Conservation (phyloP, 139 green algal species). For the Microglena sp. region DNA sequence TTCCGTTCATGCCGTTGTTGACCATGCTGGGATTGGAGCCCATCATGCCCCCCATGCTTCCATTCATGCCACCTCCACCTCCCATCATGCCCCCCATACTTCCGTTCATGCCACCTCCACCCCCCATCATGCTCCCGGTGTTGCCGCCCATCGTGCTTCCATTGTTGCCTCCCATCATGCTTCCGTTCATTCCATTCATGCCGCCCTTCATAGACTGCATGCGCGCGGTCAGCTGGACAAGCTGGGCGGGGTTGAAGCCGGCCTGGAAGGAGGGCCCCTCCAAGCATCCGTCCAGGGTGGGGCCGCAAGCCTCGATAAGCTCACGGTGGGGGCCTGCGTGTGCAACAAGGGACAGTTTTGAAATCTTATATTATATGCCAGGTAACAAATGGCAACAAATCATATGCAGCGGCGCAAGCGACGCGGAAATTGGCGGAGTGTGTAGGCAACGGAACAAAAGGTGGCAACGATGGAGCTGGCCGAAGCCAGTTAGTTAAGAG, state of each 20-base stretch:
- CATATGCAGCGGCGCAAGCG: too few species aligned
- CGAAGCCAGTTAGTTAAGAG: too few species aligned
- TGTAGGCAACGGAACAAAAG: too few species aligned
- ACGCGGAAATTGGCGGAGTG: too few species aligned
- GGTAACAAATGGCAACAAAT: too few species aligned
- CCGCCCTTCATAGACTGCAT: slow-evolving; percentile 25
- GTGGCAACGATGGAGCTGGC: too few species aligned
- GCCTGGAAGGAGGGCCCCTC: slow-evolving; percentile 31
- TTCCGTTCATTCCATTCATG: background rate
- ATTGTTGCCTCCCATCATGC: background rate
- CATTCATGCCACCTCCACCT: background rate
- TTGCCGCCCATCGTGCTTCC: background rate
- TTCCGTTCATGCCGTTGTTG: background rate
- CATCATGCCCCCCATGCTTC: slow-evolving; percentile 14
- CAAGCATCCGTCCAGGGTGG: slow-evolving; percentile 38
- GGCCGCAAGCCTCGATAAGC: slow-evolving; percentile 26
- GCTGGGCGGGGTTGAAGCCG: slow-evolving; percentile 10
- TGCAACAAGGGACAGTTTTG: too few species aligned
- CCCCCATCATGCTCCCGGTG: too few species aligned
- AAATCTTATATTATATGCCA: too few species aligned
- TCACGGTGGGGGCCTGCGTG: slow-evolving; percentile 19
- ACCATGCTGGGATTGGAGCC: too few species aligned
- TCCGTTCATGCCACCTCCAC: too few species aligned
- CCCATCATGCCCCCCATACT: slow-evolving; percentile 4
- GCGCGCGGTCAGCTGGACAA: slow-evolving; percentile 15